phyloP scores from a whole-genome alignment of 202 grass and related monocot species.

The Digitaria exilis region DNA sequence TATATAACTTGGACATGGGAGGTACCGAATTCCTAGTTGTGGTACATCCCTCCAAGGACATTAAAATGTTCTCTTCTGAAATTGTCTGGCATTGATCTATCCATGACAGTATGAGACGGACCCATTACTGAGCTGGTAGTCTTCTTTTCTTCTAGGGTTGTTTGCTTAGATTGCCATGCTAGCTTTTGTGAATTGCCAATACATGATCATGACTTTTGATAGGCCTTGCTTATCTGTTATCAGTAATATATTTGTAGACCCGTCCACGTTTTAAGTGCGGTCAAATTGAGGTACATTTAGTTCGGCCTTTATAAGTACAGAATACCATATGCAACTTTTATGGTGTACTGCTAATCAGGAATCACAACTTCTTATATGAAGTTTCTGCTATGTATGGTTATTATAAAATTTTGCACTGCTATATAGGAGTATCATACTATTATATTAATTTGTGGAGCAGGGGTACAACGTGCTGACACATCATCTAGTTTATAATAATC shows the following conservation, averaged over 20 bases:
- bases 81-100: background rate
- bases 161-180: background rate
- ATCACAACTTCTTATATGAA: background rate
- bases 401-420: background rate
- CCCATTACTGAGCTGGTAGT: background rate
- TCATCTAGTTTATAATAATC: constrained; percentile 1
- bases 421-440: background rate
- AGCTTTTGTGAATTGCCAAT: background rate
- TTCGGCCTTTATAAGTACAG: background rate
- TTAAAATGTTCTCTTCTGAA: background rate
- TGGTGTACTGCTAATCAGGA: background rate
- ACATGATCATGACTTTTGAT: background rate
- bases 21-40: background rate
- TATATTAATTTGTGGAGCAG: background rate
- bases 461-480: background rate
- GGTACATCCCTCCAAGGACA: background rate
- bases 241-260: background rate
- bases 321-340: background rate
- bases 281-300: background rate
- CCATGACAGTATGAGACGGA: too few species aligned
- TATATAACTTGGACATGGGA: background rate
- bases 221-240: background rate
- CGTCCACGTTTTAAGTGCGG: background rate
- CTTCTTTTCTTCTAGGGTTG: background rate
- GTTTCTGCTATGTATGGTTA: background rate